Evolutionary conservation across 192 early-diverging fungal species (phyloP).

Genomic region (Backusella circina): DNA sequence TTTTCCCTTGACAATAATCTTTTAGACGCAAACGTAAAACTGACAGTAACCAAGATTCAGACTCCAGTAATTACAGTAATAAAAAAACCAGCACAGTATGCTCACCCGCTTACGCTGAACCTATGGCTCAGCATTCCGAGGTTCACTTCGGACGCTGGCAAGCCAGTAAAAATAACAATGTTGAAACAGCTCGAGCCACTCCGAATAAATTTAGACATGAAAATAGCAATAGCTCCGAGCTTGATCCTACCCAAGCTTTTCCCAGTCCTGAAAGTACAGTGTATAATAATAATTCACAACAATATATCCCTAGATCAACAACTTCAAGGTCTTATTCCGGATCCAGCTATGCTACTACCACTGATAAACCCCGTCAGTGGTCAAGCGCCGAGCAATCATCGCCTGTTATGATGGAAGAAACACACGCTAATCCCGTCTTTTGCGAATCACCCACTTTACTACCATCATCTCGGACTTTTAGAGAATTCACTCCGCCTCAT

Average conservation of each 20-base stretch:
- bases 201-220: background rate
- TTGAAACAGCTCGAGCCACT: background rate
- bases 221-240: background rate
- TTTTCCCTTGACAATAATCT: background rate
- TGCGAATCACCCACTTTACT: background rate
- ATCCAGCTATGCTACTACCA: background rate
- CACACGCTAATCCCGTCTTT: background rate
- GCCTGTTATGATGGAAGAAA: background rate
- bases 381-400: background rate
- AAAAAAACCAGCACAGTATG: background rate
- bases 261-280: constrained; percentile 6
- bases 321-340: background rate
- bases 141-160: constrained; percentile 13
- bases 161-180: background rate
- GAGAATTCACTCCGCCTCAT: background rate
- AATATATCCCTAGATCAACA: background rate
- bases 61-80: background rate
- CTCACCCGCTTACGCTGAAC: background rate
- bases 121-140: background rate
- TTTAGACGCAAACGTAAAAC: constrained; percentile 6
- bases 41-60: background rate
- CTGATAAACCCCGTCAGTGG: background rate
- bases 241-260: constrained; percentile 1
- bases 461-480: background rate
- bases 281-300: background rate